phyloP scores from a whole-genome alignment of 2,329 filamentous ascomycete genomes.

The Fusarium mexicanum region DNA sequence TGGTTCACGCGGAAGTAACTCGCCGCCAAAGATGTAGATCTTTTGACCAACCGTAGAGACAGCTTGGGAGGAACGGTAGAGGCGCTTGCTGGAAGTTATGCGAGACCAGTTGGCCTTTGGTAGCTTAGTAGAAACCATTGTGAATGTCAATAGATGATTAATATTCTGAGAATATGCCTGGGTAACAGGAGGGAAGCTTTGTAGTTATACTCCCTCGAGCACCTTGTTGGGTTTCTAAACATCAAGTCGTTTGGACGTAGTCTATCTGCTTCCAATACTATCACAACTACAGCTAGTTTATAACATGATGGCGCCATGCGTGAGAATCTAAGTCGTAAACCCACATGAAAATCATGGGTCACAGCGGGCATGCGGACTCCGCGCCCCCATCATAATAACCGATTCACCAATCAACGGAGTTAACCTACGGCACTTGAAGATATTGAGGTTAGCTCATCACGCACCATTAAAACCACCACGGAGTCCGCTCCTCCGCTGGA shows the following conservation, averaged over 20 bases:
- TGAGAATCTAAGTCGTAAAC: neutral
- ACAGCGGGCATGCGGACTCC: neutral
- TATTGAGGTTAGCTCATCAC: neutral
- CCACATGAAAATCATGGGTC: neutral
- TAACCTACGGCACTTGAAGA: rapidly evolving
- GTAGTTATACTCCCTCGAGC: neutral
- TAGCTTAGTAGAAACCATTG: neutral
- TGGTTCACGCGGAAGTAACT: neutral
- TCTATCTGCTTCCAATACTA: rapidly evolving
- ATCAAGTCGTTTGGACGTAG: neutral
- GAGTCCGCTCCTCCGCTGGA: neutral
- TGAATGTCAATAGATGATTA: rapidly evolving
- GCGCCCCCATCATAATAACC: neutral
- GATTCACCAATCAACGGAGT: rapidly evolving
- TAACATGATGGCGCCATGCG: neutral
- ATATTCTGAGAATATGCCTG: rapidly evolving
- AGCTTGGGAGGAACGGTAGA: neutral
- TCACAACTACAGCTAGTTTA: neutral
- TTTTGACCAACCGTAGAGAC: neutral
- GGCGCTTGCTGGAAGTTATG: neutral
- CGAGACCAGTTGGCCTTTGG: neutral
- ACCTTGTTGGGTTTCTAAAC: rapidly evolving
- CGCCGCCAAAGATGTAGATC: neutral
- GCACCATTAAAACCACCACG: neutral
- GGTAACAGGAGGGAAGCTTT: neutral